Evolutionary conservation across 192 early-diverging fungal species (phyloP).

Genomic region (Mortierella antarctica): DNA sequence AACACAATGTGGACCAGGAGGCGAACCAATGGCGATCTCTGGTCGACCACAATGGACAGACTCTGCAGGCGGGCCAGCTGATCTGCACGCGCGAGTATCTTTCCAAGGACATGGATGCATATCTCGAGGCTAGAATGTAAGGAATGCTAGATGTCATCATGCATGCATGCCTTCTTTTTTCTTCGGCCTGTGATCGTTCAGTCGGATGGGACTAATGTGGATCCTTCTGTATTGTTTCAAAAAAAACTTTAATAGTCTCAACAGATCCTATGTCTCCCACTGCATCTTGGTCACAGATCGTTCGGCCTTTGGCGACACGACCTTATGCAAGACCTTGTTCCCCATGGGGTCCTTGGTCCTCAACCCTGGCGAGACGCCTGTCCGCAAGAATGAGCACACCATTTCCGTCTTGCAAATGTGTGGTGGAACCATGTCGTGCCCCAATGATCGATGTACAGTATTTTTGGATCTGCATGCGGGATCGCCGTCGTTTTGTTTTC

Average conservation of each 20-base stretch:
- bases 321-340: slow-evolving; percentile 61
- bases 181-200: too few relatives aligned
- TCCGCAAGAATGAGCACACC: slow-evolving; percentile 49
- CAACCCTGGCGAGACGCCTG: slow-evolving; percentile 52
- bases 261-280: slow-evolving; percentile 35
- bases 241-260: slow-evolving; percentile 16
- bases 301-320: slow-evolving; percentile 45
- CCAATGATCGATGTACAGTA: slow-evolving; percentile 54
- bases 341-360: slow-evolving; percentile 48
- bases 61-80: slow-evolving; percentile 57
- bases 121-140: slow-evolving; percentile 36
- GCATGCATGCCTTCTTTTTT: neutral
- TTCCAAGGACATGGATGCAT: slow-evolving; percentile 46
- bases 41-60: slow-evolving; percentile 51
- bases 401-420: slow-evolving; percentile 56
- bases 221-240: neutral
- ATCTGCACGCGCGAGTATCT: slow-evolving; percentile 68
- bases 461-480: neutral
- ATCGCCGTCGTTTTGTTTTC: neutral
- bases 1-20: slow-evolving; percentile 53
- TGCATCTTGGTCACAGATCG: slow-evolving; percentile 54
- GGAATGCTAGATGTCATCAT: slow-evolving; percentile 8
- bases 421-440: slow-evolving; percentile 55
- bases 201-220: too few relatives aligned
- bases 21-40: slow-evolving; percentile 57